A percentile compares a stretch with the other conserved stretches of the same genome.
phyloP scores from a whole-genome alignment of 1,284 basidiomycete species.

The Rhodotorula glutinis region DNA sequence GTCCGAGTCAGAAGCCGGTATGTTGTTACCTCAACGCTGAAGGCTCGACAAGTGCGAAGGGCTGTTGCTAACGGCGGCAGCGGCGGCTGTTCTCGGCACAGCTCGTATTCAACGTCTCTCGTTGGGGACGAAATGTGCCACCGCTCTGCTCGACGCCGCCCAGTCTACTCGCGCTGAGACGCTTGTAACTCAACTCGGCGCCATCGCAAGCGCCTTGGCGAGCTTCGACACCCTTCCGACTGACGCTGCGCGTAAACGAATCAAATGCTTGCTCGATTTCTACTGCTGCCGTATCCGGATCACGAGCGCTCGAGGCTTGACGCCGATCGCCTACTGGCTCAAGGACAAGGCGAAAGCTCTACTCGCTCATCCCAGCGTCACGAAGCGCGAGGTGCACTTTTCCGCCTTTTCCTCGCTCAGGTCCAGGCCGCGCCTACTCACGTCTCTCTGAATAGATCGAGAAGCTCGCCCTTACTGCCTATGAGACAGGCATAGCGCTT shows the following conservation, averaged over 20 bases:
- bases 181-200: neutral
- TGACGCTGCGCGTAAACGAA: neutral
- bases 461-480: slow-evolving; percentile 2
- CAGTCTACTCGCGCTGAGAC: neutral
- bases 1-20: neutral
- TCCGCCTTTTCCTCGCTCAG: too few species aligned
- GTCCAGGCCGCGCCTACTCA: too few species aligned
- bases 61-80: too few species aligned
- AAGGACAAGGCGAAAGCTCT: neutral
- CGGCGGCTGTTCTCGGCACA: too few species aligned
- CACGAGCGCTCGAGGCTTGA: neutral
- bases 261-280: slow-evolving; percentile 10
- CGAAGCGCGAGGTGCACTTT: neutral
- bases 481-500: neutral
- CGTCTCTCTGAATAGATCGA: slow-evolving; percentile 4
- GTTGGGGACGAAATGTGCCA: slow-evolving; percentile 12
- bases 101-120: slow-evolving; percentile 14
- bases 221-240: neutral
- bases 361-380: neutral
- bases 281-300: slow-evolving; percentile 18
- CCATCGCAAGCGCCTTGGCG: neutral
- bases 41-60: too few species aligned
- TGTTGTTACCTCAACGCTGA: neutral
- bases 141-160: neutral
- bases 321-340: neutral